Evolutionary conservation across 2,329 filamentous ascomycete species (phyloP).

Genomic region (Aspergillus piperis): DNA sequence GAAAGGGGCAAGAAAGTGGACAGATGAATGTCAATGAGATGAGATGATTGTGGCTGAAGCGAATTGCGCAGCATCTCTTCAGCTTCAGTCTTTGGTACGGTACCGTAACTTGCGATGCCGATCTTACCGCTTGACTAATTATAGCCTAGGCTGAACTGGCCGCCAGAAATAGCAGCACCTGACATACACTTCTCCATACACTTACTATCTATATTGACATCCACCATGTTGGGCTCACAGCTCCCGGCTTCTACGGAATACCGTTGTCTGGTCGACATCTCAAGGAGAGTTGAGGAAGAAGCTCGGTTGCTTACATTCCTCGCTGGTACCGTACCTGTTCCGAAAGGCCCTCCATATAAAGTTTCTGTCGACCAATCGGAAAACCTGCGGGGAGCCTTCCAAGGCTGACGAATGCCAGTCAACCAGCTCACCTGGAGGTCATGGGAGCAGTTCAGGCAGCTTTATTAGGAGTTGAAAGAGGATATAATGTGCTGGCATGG

Average conservation of each 20-base stretch:
- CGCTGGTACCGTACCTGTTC: background rate
- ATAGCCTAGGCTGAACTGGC: background rate
- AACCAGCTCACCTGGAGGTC: background rate
- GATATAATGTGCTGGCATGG: background rate
- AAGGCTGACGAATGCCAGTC: background rate
- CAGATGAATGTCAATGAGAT: background rate
- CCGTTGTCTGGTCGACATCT: background rate
- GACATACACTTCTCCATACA: background rate
- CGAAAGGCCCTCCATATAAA: background rate
- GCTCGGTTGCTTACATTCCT: background rate
- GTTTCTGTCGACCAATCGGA: background rate
- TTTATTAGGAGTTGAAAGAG: background rate
- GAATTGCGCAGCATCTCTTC: background rate
- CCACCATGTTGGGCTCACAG: too few species aligned
- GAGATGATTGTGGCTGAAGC: background rate
- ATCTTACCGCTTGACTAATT: background rate
- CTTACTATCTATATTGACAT: background rate
- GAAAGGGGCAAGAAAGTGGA: background rate
- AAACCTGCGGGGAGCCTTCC: background rate
- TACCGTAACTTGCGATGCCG: background rate
- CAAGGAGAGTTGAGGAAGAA: background rate
- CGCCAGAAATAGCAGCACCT: background rate
- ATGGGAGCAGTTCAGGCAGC: background rate
- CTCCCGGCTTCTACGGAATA: background rate
- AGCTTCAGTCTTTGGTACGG: slow-evolving; percentile 1